Evolutionary conservation across 2,329 filamentous ascomycete species (phyloP), one percentile per base, ranked within the genome.

Genomic region (Penicillium sp.): DNA sequence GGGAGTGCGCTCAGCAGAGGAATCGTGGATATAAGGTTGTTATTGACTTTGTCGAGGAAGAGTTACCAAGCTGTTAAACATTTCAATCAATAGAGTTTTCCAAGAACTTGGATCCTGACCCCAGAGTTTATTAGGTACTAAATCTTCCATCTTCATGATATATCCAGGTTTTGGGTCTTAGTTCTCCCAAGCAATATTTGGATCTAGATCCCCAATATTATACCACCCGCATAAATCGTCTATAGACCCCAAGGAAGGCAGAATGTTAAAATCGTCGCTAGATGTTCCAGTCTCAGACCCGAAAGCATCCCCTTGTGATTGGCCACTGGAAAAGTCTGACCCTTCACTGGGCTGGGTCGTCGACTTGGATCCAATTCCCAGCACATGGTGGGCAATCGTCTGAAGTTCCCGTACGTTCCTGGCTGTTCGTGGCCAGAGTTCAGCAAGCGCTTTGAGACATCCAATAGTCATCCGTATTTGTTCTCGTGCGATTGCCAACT

Each of bases 381-480:
- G 48, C 3, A 70, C 72, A 37, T 72, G 63, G 7, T 68, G 70
- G 4, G 75, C 75, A 48, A 79, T 76, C 0, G 61, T 73, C 55
- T 78, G 76, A 2, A 79, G 70, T 59, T 79, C 76, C 14, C 64
- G 55, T 0, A 79, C 68, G 56, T 74, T 77, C 49, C 65, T 70
- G 1, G 68, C 67, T 5, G 69, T 71, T 31, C 72, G 63, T 0
- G 75, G 70, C 77, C 77, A 79, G 2, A 75, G n/a, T 7, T 70
- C 65, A 1, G 68, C 75, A 46, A 79, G 37, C 4, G 64, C 60
- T 58, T 71, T 73, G 9, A 79, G 66, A 54, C 72, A 79, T 0
- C 76, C 77, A n/a, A 79, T 73, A 5, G 62, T 74, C 65, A 78
- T 68, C 5, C 75, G 71, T 22, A 79, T 75, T 60, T 79, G 76